phyloP scores from a whole-genome alignment of 2,329 filamentous ascomycete genomes.

The Paraconiothyrium brasiliense region DNA sequence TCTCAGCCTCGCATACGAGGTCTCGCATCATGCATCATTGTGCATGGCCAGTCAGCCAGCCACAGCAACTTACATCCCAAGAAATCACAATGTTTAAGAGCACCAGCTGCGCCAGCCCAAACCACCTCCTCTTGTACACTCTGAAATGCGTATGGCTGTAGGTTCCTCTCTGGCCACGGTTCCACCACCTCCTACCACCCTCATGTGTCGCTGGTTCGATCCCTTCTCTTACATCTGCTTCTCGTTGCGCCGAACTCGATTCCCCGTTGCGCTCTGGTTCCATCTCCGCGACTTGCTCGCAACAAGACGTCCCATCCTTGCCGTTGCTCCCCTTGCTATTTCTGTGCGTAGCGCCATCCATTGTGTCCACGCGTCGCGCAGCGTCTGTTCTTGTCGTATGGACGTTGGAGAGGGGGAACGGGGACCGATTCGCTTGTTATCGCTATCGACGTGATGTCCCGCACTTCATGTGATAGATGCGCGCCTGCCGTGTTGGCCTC shows the following conservation, averaged over 20 bases:
- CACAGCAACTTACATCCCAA: conserved; percentile 80
- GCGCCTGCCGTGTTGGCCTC: conserved; percentile 1
- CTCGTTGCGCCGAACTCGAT: conserved; percentile 15
- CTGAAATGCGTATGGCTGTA: conserved; percentile 49
- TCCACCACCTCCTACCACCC: conserved; percentile 14
- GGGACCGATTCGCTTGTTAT: conserved; percentile 11
- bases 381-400: conserved; percentile 8
- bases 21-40: neutral
- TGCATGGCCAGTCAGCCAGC: conserved; percentile 3
- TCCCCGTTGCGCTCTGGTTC: conserved; percentile 8
- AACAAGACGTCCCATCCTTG: conserved; percentile 23
- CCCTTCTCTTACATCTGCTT: conserved; percentile 10
- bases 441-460: conserved; percentile 14
- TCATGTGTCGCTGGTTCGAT: conserved; percentile 10
- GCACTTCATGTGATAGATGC: conserved; percentile 12
- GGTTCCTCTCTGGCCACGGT: conserved; percentile 23
- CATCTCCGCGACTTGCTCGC: conserved; percentile 13
- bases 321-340: conserved; percentile 24
- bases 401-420: conserved; percentile 1
- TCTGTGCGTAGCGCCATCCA: conserved; percentile 29
- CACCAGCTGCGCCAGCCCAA: conserved; percentile 83
- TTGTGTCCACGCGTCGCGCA: conserved; percentile 27
- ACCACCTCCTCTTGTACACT: conserved; percentile 87
- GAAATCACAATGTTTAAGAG: conserved; percentile 92
- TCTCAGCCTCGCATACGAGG: conserved; percentile 6